Base-by-base conservation (phyloP, 148 eudicot genomes). In the Vaccinium darrowii region DNA sequence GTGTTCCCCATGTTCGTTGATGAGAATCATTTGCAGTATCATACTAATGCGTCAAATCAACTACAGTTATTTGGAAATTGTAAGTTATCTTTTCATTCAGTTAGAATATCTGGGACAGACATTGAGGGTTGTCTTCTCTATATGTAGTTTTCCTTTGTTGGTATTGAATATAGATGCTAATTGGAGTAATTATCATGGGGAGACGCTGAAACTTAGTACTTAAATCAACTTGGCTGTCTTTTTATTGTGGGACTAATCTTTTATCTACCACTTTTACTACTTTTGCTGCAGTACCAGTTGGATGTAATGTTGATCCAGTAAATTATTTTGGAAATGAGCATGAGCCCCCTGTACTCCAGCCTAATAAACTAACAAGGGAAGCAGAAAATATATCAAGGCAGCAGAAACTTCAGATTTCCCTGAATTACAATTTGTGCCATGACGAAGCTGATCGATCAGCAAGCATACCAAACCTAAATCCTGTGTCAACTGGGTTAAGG, bases 401-500 rank as follows among this genome's bases (percentile, higher is more conserved):
- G 83, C 96, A 92, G 83, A 94, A 92, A 86, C 93, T 94, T 87
- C 98, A 92, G 77, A 92, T 92, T 77, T 94, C 94, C 50, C 83
- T 93, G 83, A 93, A 92, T 81, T 87, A 92, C 81, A 92, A 91
- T 73, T 56, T 86, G 39, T 90, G 87, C 84, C 89, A 87, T 57
- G 94, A 94, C 71, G 97, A 93, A 89, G 89, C 88, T 62, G 97
- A 92, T 71, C 89, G 89, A 69, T 79, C 90, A 62, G 89, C 90
- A 47, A 89, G 91, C 89, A 91, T 93, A 57, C 93, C 89, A 51
- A 91, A 88, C 84, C 96, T 89, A 78, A 92, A 94, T 84, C 94
- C 88, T 14, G 98, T 97, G 13, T 97, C 98, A 56, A 95, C 98
- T 82, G 99, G 99, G 56, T 91, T 96, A 75, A 91, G 93, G 86